Evolutionary conservation across 352 stramenopile genomes (phyloP), one percentile per base, ranked within the genome.

Genomic region (Phytophthora syringae): DNA sequence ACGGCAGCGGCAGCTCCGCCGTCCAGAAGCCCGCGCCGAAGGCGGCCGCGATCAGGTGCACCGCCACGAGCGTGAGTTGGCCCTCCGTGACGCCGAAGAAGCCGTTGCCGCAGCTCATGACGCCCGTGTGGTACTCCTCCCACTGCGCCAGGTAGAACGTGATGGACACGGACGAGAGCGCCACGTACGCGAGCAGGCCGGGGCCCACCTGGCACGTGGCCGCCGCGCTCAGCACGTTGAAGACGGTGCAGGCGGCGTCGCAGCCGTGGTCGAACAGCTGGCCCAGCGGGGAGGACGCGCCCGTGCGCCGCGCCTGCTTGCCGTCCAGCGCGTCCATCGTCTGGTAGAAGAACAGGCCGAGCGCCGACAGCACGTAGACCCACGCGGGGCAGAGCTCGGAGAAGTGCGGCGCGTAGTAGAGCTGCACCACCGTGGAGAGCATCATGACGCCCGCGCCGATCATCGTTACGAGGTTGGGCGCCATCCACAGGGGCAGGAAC

Each of bases 321-420:
- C 98, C 98, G 74, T 99, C 98, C 72, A 99, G 97, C 43, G 98
- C 98, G 70, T 99, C 98, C 20, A 99, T 78, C 24, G 97, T 99
- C 80, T 99, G 97, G 73, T 99, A 99, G 45, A 95, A 60, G 54
- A 97, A 97, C 27, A 95, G 74, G 0, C 87, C 86, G 7, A 92
- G 40, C n/a, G 82, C 88, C 37, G 79, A 89, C 45, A 93, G 63
- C 30, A 86, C 59, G 67, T 95, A 96, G 44, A 93, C 71, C 70
- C 87, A 95, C 42, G 68, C 47, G 7, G 85, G 87, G 51, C 80
- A 83, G 11, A 72, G 70, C 64, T 92, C 84, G 10, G 64, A 70
- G 24, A 95, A 79, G 24, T 89, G 80, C 55, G 88, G 88, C 64
- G 86, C 71, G 55, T 82, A 89, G 53, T 76, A 82, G 51, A 96